Base-by-base conservation (phyloP, 495 filamentous ascomycete species). In the Penicillium cinerascens region DNA sequence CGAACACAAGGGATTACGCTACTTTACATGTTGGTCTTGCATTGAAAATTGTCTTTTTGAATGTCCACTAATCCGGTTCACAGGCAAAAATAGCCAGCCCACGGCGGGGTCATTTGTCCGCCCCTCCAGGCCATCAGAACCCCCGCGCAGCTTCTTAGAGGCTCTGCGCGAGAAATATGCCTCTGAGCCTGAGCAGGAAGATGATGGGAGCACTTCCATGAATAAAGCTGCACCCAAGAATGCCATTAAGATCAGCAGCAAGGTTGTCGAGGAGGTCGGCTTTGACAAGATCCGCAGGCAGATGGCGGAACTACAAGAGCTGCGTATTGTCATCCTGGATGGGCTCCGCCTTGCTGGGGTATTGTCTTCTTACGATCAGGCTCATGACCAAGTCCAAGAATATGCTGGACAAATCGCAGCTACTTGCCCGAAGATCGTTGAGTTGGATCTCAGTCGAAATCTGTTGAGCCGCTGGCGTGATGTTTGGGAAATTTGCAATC, bases 231-330 rank as follows among this genome's bases (percentile, higher is more conserved):
- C 65, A 1, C 48, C 60, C 5, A 52, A 58, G 21, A 74, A 77
- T 46, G 55, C 73, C 4, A 88, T 96, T 49, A 61, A 78, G 25
- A 86, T 97, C 57, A 90, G 87, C 42, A 84, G 85, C 16, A 98
- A 98, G 67, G 79, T 93, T 21, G 91, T 88, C 18, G 88, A 98
- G 71, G 95, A 97, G 73, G 82, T 98, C 20, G 93, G 93, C 39
- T 97, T 97, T 64, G 92, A 95, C 47, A 96, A 96, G 75, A 91
- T 96, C 55, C 78, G 87, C 22, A 80, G 79, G 52, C 81, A 92
- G 69, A 83, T 91, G 47, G 85, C 89, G 2, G 79, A 87, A 64
- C 74, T 97, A 20, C 71, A 84, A 42, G 87, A 92, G 60, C 76
- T 97, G 52, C 82, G 78, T 49, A 83, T 91, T 53, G 86, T 96